phyloP scores from a whole-genome alignment of 129 eudicot species.

The Pittosporum tobira region DNA sequence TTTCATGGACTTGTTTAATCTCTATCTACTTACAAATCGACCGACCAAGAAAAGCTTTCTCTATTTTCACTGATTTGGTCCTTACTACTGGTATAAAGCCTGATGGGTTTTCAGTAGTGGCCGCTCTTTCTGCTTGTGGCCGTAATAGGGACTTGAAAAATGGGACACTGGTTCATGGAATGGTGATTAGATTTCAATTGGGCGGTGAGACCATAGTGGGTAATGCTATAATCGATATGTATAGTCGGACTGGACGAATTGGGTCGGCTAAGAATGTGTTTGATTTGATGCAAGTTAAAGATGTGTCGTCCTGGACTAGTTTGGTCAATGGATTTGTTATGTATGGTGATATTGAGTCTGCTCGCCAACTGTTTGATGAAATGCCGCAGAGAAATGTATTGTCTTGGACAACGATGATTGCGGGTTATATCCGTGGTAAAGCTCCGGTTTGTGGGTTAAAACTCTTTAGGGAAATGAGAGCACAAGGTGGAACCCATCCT shows the following conservation, averaged over 20 bases:
- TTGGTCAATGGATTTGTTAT: slow-evolving; percentile 43
- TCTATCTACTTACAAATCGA: slow-evolving; percentile 28
- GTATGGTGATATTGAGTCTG: slow-evolving; percentile 38
- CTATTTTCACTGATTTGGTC: slow-evolving; percentile 23
- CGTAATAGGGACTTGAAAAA: slow-evolving; percentile 18
- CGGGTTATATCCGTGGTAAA: slow-evolving; percentile 41
- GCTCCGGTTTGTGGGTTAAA: slow-evolving; percentile 31
- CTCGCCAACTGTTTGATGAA: slow-evolving; percentile 38
- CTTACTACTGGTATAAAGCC: slow-evolving; percentile 23
- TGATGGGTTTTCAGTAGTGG: slow-evolving; percentile 43
- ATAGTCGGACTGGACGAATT: slow-evolving; percentile 22
- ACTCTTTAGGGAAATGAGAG: slow-evolving; percentile 39
- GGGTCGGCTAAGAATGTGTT: slow-evolving; percentile 30
- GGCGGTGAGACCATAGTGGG: slow-evolving; percentile 29
- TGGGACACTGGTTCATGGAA: slow-evolving; percentile 53
- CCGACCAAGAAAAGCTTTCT: slow-evolving; percentile 33
- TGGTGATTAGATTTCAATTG: slow-evolving; percentile 39
- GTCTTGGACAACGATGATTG: slow-evolving; percentile 71
- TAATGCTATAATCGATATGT: slow-evolving; percentile 58
- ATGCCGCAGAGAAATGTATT: slow-evolving; percentile 50
- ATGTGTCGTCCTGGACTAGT: slow-evolving; percentile 65
- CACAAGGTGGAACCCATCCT: slow-evolving; percentile 20
- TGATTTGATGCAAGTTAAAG: slow-evolving; percentile 27
- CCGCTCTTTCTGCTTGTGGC: slow-evolving; percentile 53
- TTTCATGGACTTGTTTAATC: slow-evolving; percentile 54